Base-by-base conservation (phyloP, 441 rosid species). In the Kokia cookei region DNA sequence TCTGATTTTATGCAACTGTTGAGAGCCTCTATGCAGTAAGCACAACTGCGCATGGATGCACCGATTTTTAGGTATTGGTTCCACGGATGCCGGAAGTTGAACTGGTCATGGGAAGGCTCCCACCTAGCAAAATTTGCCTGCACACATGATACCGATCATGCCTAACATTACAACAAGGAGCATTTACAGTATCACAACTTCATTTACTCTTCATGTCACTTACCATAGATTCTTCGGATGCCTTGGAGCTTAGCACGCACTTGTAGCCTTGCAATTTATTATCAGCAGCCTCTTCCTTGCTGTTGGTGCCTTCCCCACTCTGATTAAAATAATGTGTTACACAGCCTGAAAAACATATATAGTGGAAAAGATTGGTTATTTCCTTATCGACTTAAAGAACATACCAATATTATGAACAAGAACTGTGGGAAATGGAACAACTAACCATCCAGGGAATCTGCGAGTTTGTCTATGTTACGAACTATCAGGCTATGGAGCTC, bases 31-130 rank as follows among this genome's bases (percentile, higher is more conserved):
- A 90, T 81, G 77, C 86, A 82, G 70, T 80, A 85, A 73, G 92
- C 94, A 77, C 89, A 83, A 60, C 78, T 77, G 10, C 90, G 88
- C 75, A 84, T 77, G 61, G 84, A 78, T 26, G 84, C 81, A 0
- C 91, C 91, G 27, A 85, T 78, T 85, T 88, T 86, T 59, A 88
- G 80, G 76, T 90, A 90, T 55, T 81, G 82, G 65, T 83, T 86
- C 94, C 94, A 88, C 69, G 94, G 94, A 78, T 90, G 89, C 22
- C 81, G 8, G 67, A 88, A 88, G 60, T 69, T 80, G 77, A 90
- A 86, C 65, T 73, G 80, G 71, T 92, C 92, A 70, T 90, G 94
- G 35, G 89, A 78, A 5, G 90, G 92, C 75, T 90, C 94, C 94
- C 92, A 90, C 78, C 86, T 84, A 0, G 92, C 91, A 72, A 87